Conservation (phyloP, 768 basidiomycete species). For the Clathrus columnatus region DNA sequence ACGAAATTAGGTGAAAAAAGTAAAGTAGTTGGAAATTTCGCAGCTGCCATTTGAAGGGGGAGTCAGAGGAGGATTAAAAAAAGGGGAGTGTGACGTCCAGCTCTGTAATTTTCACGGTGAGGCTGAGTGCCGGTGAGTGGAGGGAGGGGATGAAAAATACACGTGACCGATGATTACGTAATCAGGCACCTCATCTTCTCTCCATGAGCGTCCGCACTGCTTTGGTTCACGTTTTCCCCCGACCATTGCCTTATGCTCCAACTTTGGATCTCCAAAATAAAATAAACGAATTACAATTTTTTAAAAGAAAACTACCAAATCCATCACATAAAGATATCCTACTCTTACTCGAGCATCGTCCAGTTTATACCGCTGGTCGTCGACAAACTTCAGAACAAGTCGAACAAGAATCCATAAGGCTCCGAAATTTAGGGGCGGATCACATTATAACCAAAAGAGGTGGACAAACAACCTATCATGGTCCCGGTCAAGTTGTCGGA, state of each 20-base stretch:
- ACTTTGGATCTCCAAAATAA: conserved; percentile 64
- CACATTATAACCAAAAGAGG: conserved; percentile 77
- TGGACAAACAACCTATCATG: conserved; percentile 94
- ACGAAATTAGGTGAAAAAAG: conserved; percentile 18
- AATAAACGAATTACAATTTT: conserved; percentile 59
- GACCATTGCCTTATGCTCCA: conserved; percentile 68
- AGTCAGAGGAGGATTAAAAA: no score
- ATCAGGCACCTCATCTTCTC: background rate
- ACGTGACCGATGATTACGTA: background rate
- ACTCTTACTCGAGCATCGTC: conserved; percentile 80
- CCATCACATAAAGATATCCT: conserved; percentile 46
- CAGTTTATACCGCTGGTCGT: conserved; percentile 92
- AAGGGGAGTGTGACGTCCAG: no score
- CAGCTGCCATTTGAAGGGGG: conserved; percentile 8
- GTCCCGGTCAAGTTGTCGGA: conserved; percentile 93
- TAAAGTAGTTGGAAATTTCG: conserved; percentile 1
- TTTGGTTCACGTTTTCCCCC: conserved; percentile 54
- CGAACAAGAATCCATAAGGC: conserved; percentile 48
- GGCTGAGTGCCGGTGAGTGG: no score
- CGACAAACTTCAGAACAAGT: conserved; percentile 55
- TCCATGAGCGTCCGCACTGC: background rate
- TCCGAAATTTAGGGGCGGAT: conserved; percentile 78
- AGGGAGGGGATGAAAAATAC: no score
- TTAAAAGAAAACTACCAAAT: conserved; percentile 35
- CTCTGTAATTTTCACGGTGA: no score